A percentile compares a stretch with the other conserved stretches of the same genome.
Conservation (phyloP, 495 filamentous ascomycete genomes). For the Podospora tetraspora region DNA sequence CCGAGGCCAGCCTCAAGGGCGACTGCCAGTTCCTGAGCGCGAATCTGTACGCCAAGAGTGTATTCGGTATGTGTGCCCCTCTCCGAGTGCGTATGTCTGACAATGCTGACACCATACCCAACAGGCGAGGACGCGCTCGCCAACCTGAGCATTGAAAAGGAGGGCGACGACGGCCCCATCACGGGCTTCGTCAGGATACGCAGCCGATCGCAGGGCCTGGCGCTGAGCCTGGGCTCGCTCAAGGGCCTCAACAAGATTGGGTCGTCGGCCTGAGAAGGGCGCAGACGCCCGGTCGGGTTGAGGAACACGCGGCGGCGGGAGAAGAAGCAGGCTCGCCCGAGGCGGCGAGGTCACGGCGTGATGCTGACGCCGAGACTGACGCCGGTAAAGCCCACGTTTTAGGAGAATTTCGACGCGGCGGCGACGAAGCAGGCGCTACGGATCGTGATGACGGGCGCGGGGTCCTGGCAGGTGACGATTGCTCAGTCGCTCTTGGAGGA, state of each 20-base stretch:
- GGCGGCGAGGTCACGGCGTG: neutral
- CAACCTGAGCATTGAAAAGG: conserved; percentile 96
- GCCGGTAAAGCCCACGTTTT: neutral
- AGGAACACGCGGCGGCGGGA: neutral
- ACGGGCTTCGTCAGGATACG: conserved; percentile 99
- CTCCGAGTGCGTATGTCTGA: neutral
- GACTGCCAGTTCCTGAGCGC: conserved; percentile 98
- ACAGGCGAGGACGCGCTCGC: conserved; percentile 97
- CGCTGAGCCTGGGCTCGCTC: conserved; percentile 86
- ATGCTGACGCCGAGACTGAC: neutral
- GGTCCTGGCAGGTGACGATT: neutral
- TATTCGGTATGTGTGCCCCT: conserved; percentile 78
- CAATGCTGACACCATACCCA: neutral
- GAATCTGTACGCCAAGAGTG: conserved; percentile 93
- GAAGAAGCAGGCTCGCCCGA: neutral
- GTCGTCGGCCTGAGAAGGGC: conserved; percentile 34
- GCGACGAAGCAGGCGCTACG: neutral
- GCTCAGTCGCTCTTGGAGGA: neutral
- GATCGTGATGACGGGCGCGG: neutral
- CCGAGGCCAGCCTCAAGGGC: conserved; percentile 91
- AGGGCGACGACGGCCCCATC: conserved; percentile 90
- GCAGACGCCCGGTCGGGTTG: neutral
- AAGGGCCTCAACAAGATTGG: conserved; percentile 90
- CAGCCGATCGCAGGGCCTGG: conserved; percentile 93
- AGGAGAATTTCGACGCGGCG: neutral